These are phyloP conservation scores for Pistacia vera DNA, from an alignment of 345 rosid genomes.

Conservation along the genomic window DNA sequence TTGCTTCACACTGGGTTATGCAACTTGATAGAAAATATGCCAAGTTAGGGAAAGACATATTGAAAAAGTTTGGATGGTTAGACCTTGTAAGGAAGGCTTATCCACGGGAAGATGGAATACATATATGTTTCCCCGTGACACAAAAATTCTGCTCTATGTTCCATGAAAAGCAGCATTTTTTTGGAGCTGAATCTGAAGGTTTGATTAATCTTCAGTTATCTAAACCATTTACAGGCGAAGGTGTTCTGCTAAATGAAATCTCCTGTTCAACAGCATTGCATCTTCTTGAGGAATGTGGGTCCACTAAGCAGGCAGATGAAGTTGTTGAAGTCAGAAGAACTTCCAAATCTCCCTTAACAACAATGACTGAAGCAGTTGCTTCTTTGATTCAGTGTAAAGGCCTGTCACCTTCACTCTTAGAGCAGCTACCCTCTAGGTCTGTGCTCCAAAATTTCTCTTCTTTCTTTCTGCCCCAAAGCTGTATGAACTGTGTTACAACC, in stretches of 20 bases:
- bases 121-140: slow-evolving; percentile 80
- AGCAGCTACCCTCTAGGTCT: slow-evolving; percentile 76
- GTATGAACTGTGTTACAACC: not conserved
- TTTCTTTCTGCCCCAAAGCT: slow-evolving; percentile 11
- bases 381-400: slow-evolving; percentile 54
- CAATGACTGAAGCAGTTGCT: slow-evolving; percentile 61
- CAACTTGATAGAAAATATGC: slow-evolving; percentile 67
- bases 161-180: slow-evolving; percentile 33
- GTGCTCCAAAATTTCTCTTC: slow-evolving; percentile 21
- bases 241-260: slow-evolving; percentile 39
- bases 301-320: slow-evolving; percentile 45
- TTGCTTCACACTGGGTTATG: slow-evolving; percentile 43
- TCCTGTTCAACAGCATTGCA: slow-evolving; percentile 57
- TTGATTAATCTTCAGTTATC: slow-evolving; percentile 23
- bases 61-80: slow-evolving; percentile 89
- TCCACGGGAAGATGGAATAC: slow-evolving; percentile 47
- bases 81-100: slow-evolving; percentile 75
- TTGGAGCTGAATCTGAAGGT: slow-evolving; percentile 33
- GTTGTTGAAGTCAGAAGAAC: slow-evolving; percentile 53
- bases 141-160: slow-evolving; percentile 53
- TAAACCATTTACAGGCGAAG: slow-evolving; percentile 31
- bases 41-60: slow-evolving; percentile 76
- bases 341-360: slow-evolving; percentile 60
- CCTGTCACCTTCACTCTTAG: slow-evolving; percentile 54
- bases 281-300: slow-evolving; percentile 64